Evolutionary conservation across 202 grass and related monocot species (phyloP), one percentile per base, ranked within the genome.

Genomic region (Hordeum pubiflorum): DNA sequence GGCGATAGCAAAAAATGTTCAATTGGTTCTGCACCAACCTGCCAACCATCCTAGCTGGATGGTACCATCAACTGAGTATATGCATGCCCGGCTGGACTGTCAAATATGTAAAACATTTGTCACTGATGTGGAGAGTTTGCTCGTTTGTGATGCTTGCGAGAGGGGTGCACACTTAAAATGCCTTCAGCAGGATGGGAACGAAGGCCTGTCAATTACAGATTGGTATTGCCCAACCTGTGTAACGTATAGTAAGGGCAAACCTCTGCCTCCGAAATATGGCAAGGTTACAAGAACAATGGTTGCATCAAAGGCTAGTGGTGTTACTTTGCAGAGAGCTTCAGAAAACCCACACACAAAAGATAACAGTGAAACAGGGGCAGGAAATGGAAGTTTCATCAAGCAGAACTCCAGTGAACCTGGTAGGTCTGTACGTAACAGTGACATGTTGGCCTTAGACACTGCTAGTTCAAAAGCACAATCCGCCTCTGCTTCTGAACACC

Each of bases 141-240:
- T 94, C 22, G 81, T 94, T 58, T 94, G 92, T 76, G 92, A 94
- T 94, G 79, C 82, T 54, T 94, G 92, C 27, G 92, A 94, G 76
- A 88, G 69, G 76, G 89, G 76, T 37, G 71, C 78, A 60, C 89
- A 94, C 72, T 72, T 94, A 58, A 86, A 68, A 72, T 94, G 92
- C 29, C 82, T 94, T 66, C 57, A 89, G 63, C 80, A 64, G 77
- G 80, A 81, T 78, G 85, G 24, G 46, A 76, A 70, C 11, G 87
- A 91, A 85, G 62, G 39, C 17, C 58, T 86, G 67, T 82, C 87
- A 72, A 91, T 84, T 83, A 59, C 20, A 39, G 92, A 94, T 36
- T 91, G 92, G 92, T 87, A 94, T 67, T 94, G 89, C 71, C 82
- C 66, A 64, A 79, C 43, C 12, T 94, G 89, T 13, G 40, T 91